Evolutionary conservation across 129 eudicot species (phyloP).

Genomic region (Tanacetum coccineum): DNA sequence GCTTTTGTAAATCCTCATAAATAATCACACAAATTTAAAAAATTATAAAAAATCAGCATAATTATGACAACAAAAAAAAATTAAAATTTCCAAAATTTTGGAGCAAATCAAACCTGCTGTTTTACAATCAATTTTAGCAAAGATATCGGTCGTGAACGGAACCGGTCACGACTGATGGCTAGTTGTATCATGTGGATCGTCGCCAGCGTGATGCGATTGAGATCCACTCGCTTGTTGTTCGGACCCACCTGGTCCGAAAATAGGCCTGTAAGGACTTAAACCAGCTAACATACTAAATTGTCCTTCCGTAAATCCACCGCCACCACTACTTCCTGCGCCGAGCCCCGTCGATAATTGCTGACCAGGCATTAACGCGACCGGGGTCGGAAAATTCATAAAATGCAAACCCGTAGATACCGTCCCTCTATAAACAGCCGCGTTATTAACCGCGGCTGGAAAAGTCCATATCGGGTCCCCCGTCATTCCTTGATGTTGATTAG

Average conservation of each 20-base stretch:
- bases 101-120: slow-evolving; percentile 69
- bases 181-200: slow-evolving; percentile 59
- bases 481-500: slow-evolving; percentile 49
- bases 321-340: slow-evolving; percentile 31
- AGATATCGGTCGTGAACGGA: slow-evolving; percentile 20
- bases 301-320: slow-evolving; percentile 57
- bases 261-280: slow-evolving; percentile 44
- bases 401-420: slow-evolving; percentile 74
- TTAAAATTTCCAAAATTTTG: slow-evolving; percentile 28
- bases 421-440: slow-evolving; percentile 70
- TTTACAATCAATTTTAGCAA: slow-evolving; percentile 51
- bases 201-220: slow-evolving; percentile 47
- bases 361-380: slow-evolving; percentile 66
- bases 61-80: slow-evolving; percentile 21
- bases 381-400: slow-evolving; percentile 88
- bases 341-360: slow-evolving; percentile 44
- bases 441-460: slow-evolving; percentile 51
- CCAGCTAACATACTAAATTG: slow-evolving; percentile 72
- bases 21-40: slow-evolving; percentile 39
- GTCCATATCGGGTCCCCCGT: slow-evolving; percentile 89
- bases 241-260: slow-evolving; percentile 46
- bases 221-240: slow-evolving; percentile 80
- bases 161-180: slow-evolving; percentile 53
- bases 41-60: slow-evolving; percentile 20
- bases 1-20: slow-evolving; percentile 32